Conservation (phyloP, 495 filamentous ascomycete species). For the Tuber calosporum region DNA sequence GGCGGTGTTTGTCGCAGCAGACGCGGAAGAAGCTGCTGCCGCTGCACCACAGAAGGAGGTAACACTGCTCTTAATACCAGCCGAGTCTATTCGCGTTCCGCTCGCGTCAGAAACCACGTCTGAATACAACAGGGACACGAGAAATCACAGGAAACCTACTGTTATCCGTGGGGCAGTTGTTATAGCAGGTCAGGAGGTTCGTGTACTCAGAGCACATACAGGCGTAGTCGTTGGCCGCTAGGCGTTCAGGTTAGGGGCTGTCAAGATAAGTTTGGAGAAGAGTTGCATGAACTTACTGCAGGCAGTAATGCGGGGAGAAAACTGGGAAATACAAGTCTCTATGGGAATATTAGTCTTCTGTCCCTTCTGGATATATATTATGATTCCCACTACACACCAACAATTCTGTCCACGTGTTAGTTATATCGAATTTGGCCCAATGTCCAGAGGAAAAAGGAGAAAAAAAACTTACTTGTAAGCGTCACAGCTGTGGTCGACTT, state of each 20-base stretch:
- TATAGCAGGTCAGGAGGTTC: conserved; percentile 43
- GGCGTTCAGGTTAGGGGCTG: background rate
- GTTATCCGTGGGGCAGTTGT: conserved; percentile 44
- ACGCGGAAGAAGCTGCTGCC: conserved; percentile 33
- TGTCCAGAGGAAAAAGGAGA: background rate
- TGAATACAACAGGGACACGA: background rate
- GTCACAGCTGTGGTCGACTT: conserved; percentile 30
- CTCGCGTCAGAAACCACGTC: background rate
- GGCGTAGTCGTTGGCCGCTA: conserved; percentile 23
- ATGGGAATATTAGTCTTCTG: conserved; percentile 17
- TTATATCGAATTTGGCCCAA: background rate
- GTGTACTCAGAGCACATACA: conserved; percentile 33
- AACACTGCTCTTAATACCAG: conserved; percentile 37
- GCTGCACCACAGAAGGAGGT: conserved; percentile 43
- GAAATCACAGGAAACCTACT: conserved; percentile 13
- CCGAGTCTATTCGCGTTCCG: conserved; percentile 16
- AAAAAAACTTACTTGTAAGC: conserved; percentile 23
- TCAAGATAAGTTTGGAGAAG: background rate
- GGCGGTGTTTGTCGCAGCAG: conserved; percentile 20
- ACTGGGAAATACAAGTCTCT: conserved; percentile 42
- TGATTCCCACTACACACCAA: conserved; percentile 13
- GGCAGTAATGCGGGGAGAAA: conserved; percentile 30
- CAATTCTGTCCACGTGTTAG: conserved; percentile 17
- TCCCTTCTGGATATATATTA: background rate
- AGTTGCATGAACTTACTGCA: conserved; percentile 38